Evolutionary conservation across 2,329 filamentous ascomycete genomes (phyloP).

Genomic region (Akanthomyces dipterigenus): DNA sequence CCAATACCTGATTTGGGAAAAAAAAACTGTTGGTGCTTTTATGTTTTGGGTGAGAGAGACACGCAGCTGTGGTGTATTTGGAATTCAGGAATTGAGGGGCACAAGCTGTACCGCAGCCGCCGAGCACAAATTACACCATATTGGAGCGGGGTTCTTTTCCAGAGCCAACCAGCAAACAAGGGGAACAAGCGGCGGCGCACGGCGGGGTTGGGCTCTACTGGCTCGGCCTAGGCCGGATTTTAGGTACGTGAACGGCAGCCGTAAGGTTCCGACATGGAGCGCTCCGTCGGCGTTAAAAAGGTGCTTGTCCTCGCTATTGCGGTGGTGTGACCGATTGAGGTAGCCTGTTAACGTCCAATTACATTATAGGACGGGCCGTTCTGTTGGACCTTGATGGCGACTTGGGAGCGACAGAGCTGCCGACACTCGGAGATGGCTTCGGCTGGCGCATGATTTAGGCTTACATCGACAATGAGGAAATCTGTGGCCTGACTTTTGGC

Average conservation of each 20-base stretch:
- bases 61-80: slow-evolving; percentile 7
- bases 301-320: not conserved
- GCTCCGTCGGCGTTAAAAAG: not conserved
- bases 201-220: not conserved
- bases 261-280: not conserved
- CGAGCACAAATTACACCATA: not conserved
- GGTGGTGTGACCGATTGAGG: rapidly evolving
- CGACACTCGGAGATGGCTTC: not conserved
- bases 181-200: not conserved
- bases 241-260: not conserved
- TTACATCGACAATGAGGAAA: not conserved
- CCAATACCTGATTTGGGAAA: not conserved
- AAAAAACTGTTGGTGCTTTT: not conserved
- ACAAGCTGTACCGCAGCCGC: not conserved
- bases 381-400: not conserved
- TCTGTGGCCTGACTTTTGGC: not conserved
- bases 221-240: slow-evolving; percentile 6
- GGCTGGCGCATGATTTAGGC: not conserved
- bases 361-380: not conserved
- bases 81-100: slow-evolving; percentile 7
- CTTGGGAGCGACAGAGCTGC: too few species aligned
- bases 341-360: not conserved
- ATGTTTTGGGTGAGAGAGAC: not conserved
- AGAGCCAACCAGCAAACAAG: not conserved
- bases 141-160: not conserved